Base-by-base conservation (phyloP, 768 basidiomycete genomes). In the Boletus barrowsii region DNA sequence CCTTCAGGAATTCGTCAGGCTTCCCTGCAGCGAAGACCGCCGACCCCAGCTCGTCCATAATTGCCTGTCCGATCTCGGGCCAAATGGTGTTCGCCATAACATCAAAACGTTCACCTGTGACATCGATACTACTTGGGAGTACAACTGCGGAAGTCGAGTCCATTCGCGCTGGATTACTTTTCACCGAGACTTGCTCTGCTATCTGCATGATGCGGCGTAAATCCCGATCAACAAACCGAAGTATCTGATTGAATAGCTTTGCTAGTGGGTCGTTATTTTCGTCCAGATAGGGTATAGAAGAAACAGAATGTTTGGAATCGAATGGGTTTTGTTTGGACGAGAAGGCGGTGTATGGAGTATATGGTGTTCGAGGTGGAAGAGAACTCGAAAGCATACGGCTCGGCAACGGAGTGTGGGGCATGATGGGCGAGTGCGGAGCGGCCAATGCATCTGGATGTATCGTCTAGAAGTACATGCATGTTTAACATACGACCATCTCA, bases 21-120 rank as follows among this genome's bases (percentile, higher is more conserved):
- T 88, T 81, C 14, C 97, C 97, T 3, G 87, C 89, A n/a, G 95
- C 85, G 68, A 98, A 99, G 2, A 98, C 82, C 9, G 84, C 72
- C 20, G 72, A 73, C 1, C 96, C 95, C 41, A 98, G 73, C 65
- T 96, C 92, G 55, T 87, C 84, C 78, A 90, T 86, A 45, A 99
- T 82, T 0, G 90, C 81, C 40, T 77, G 75, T 2, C 85, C 88
- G 18, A 96, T 71, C 71, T 95, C 93, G 10, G 86, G 86, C 90
- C 93, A 96, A 5, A 98, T 76, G 10, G 96, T 89, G 62, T 90
- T 88, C 0, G 87, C 83, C 76, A 98, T 81, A 49, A 98, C 86
- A 56, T 92, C 82, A 67, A 94, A 98, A 0, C 83, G 81, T 22
- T 76, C 66, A 0, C 40, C 40, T 48, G 47, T 35, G 3, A 51